Percentiles rank a stretch among this genome's conserved stretches.
These are phyloP conservation scores for Piloderma croceum DNA, from an alignment of 768 basidiomycete genomes.

Conservation along the genomic window DNA sequence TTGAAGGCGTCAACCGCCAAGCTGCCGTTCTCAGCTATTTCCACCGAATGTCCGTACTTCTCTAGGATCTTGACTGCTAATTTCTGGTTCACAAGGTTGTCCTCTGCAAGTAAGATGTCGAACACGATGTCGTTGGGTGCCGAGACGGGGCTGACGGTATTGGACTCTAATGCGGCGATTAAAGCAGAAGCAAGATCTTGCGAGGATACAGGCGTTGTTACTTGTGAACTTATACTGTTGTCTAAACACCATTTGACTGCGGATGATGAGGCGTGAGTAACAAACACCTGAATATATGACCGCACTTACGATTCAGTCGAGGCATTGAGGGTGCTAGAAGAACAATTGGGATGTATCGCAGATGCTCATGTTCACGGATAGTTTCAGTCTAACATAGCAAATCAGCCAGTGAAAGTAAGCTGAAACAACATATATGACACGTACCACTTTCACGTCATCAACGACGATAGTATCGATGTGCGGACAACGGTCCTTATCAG, in stretches of 20 bases:
- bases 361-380: slow-evolving; percentile 86
- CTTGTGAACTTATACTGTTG: slow-evolving; percentile 92
- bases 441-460: slow-evolving; percentile 78
- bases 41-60: slow-evolving; percentile 90
- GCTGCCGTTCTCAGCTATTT: slow-evolving; percentile 96
- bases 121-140: slow-evolving; percentile 82
- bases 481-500: slow-evolving; percentile 74
- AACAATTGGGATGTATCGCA: slow-evolving; percentile 95
- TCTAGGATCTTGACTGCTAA: slow-evolving; percentile 95
- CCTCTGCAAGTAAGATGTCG: slow-evolving; percentile 94
- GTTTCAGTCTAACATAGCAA: slow-evolving; percentile 63
- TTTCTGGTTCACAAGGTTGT: slow-evolving; percentile 94
- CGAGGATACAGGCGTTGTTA: slow-evolving; percentile 83
- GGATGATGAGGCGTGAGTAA: slow-evolving; percentile 7
- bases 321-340: slow-evolving; percentile 77
- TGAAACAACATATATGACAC: slow-evolving; percentile 26
- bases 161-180: slow-evolving; percentile 90
- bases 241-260: slow-evolving; percentile 94
- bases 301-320: slow-evolving; percentile 61
- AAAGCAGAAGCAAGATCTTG: slow-evolving; percentile 91
- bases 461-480: slow-evolving; percentile 95
- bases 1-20: slow-evolving; percentile 92
- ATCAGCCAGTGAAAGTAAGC: slow-evolving; percentile 6
- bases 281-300: too few relatives aligned
- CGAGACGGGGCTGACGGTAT: slow-evolving; percentile 84